A percentile compares a stretch with the other conserved stretches of the same genome.
These are phyloP conservation scores for Aspergillus haitiensis DNA, from an alignment of 495 filamentous ascomycete genomes.

Conservation along the genomic window DNA sequence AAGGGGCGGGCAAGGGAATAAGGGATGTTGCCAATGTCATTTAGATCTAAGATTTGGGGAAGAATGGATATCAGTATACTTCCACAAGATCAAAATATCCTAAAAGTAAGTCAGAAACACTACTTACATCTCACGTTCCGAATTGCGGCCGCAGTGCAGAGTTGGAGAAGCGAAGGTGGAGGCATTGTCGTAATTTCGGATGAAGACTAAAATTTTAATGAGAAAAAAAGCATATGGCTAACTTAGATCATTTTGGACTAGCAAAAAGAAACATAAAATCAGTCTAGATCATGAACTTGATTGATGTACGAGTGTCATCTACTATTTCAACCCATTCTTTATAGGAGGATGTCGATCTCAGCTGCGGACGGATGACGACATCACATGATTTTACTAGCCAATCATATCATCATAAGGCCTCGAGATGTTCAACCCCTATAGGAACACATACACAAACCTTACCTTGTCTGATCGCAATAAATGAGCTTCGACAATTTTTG, in stretches of 20 bases:
- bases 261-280: constrained; percentile 13
- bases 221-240: constrained; percentile 23
- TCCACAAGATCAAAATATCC: no score
- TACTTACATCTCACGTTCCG: constrained; percentile 47
- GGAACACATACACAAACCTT: background rate
- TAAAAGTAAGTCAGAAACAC: no score
- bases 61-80: constrained; percentile 3
- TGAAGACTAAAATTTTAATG: constrained; percentile 18
- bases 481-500: no score
- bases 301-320: background rate
- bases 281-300: constrained; percentile 2
- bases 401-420: background rate
- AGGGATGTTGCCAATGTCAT: constrained; percentile 64
- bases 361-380: constrained; percentile 9
- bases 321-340: background rate
- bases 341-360: constrained; percentile 11
- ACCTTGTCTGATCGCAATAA: no score
- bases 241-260: constrained; percentile 21
- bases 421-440: no score
- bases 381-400: constrained; percentile 11
- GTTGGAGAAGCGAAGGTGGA: constrained; percentile 40
- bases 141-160: constrained; percentile 47
- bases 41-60: constrained; percentile 42
- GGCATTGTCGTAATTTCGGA: constrained; percentile 37
- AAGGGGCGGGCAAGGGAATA: constrained; percentile 61